Base-by-base conservation (phyloP, 2,329 filamentous ascomycete genomes). In the Epichloe sibirici region DNA sequence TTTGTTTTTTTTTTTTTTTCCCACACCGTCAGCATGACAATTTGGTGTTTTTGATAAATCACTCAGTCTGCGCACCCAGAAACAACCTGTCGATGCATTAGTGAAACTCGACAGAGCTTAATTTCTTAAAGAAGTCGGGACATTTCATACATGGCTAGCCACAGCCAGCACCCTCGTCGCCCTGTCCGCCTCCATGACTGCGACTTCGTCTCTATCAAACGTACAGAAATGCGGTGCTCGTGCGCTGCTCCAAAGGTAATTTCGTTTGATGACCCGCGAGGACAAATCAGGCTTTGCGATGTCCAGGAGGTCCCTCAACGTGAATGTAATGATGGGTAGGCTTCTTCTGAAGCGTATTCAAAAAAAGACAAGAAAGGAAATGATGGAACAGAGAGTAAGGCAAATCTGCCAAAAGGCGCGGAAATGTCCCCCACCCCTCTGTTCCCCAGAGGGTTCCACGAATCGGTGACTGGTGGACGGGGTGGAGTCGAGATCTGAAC, bases 81-180 rank as follows among this genome's bases (percentile, higher is more conserved):
- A 48, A 74, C 71, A 51, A 74, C 71, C 71, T 74, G 12, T 7
- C 25, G 3, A 5, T 43, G 40, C 23, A 31, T 31, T 4, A 31
- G 31, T 31, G 3, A 31, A 31, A 31, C 28, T 31, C 28, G 28
- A 31, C 28, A 31, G 28, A 31, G 8, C 8, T 31, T 11, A 31
- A 9, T 31, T 31, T 31, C 8, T 31, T 31, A 9, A 31, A 1
- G 28, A 31, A 11, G 3, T 11, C 28, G 5, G 38, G n/a, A 17
- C 48, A 31, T 53, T 40, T 70, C 85, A 71, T 85, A 96, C 90
- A 90, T 96, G 90, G 71, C 90, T 96, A 66, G 90, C 90, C 61
- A 96, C 81, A 54, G 90, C 90, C 65, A 96, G 77, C 56, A 96
- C 89, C 60, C 74, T 73, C 52, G 80, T 82, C 61, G 81, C 77